Conservation (phyloP, 345 rosid species). For the Gossypium rotundifolium region DNA sequence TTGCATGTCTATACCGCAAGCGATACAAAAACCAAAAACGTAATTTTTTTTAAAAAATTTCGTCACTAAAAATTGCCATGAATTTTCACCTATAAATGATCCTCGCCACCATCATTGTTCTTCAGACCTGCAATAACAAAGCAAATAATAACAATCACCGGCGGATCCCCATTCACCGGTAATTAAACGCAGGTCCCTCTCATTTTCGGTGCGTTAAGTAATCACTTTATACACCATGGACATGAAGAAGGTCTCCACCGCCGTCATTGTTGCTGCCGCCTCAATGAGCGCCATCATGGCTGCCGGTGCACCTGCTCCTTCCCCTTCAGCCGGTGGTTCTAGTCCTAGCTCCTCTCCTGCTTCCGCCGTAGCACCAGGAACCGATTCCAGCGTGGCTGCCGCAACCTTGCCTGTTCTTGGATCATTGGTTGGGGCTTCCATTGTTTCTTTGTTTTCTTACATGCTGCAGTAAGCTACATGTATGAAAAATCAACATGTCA, state of each 20-base stretch:
- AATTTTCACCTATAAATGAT: neutral
- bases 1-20: neutral
- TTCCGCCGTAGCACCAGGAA: slow-evolving; percentile 19
- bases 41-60: neutral
- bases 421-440: slow-evolving; percentile 54
- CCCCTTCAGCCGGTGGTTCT: slow-evolving; percentile 6
- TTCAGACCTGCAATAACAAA: neutral
- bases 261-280: slow-evolving; percentile 47
- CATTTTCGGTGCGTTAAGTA: neutral
- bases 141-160: neutral
- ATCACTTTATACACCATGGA: slow-evolving; percentile 36
- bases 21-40: slow-evolving; percentile 12
- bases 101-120: neutral
- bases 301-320: slow-evolving; percentile 7
- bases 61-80: neutral
- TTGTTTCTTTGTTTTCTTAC: slow-evolving; percentile 54
- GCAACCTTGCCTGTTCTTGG: slow-evolving; percentile 50
- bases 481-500: neutral
- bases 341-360: slow-evolving; percentile 31
- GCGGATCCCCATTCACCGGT: neutral
- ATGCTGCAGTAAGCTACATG: slow-evolving; percentile 33
- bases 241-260: slow-evolving; percentile 62
- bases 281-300: slow-evolving; percentile 54
- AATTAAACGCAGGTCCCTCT: neutral
- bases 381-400: slow-evolving; percentile 27